Percentiles rank a stretch among this genome's conserved stretches.
Evolutionary conservation across 1,284 basidiomycete species (phyloP).

Genomic region (Stygiomarasmius scandens): DNA sequence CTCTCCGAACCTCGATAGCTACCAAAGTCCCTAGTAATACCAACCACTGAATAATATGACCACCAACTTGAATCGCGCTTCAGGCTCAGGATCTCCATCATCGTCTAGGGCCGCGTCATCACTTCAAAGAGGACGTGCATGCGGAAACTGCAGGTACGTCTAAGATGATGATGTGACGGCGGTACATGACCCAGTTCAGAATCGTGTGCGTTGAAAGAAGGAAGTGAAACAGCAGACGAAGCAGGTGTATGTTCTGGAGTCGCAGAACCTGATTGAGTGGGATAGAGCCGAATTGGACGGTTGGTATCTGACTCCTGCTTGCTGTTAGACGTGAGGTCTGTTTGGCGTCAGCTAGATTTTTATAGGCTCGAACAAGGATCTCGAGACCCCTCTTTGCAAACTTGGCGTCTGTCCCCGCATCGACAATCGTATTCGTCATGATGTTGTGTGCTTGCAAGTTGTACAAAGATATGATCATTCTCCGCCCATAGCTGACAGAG

Average conservation of each 20-base stretch:
- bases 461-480: slow-evolving; percentile 91
- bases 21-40: no score
- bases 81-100: no score
- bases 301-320: no score
- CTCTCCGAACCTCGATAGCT: no score
- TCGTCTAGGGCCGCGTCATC: no score
- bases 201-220: slow-evolving; percentile 23
- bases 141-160: no score
- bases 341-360: slow-evolving; percentile 61
- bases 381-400: slow-evolving; percentile 87
- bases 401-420: slow-evolving; percentile 93
- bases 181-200: slow-evolving; percentile 13
- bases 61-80: no score
- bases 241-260: slow-evolving; percentile 28
- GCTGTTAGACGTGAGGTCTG: neutral
- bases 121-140: no score
- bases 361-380: slow-evolving; percentile 79
- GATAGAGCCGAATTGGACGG: no score
- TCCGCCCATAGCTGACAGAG: slow-evolving; percentile 50
- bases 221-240: slow-evolving; percentile 44
- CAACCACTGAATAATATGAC: no score
- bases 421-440: slow-evolving; percentile 87
- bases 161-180: slow-evolving; percentile 23
- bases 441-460: slow-evolving; percentile 94
- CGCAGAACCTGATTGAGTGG: neutral